Conservation (phyloP, 2,329 filamentous ascomycete genomes). For the Penicillium sp. region DNA sequence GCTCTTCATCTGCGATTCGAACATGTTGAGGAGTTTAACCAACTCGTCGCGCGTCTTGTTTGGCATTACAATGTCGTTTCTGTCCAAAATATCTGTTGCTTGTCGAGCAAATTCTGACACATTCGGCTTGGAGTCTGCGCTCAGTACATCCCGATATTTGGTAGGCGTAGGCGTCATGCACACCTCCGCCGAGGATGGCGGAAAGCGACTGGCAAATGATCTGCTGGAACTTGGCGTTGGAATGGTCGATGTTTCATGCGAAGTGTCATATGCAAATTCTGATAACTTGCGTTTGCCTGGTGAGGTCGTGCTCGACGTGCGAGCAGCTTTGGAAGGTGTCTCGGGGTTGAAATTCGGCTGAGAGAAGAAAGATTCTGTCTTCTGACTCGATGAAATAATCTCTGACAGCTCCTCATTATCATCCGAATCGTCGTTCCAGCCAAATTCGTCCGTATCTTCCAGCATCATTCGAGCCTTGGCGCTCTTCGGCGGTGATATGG, state of each 20-base stretch:
- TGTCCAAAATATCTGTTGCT: constrained; percentile 32
- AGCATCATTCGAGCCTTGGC: constrained; percentile 29
- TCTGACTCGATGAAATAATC: constrained; percentile 7
- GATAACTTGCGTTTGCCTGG: constrained; percentile 36
- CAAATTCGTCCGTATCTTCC: constrained; percentile 34
- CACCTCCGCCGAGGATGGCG: constrained; percentile 26
- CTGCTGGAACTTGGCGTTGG: not conserved
- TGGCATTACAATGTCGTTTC: constrained; percentile 31
- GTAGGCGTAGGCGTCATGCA: constrained; percentile 32
- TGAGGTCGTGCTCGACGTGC: constrained; percentile 29
- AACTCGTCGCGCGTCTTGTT: constrained; percentile 34
- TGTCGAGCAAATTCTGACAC: constrained; percentile 19
- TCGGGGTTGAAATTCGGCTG: constrained; percentile 32
- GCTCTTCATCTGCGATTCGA: constrained; percentile 56
- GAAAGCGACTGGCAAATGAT: constrained; percentile 7
- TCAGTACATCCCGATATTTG: constrained; percentile 27
- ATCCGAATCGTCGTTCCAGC: constrained; percentile 35
- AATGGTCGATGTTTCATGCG: not conserved
- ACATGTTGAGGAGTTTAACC: constrained; percentile 46
- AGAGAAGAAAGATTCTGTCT: constrained; percentile 12
- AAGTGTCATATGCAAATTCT: constrained; percentile 18
- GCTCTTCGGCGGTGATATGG: constrained; percentile 21
- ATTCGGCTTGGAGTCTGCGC: constrained; percentile 16
- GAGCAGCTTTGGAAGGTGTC: constrained; percentile 35
- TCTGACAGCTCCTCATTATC: constrained; percentile 26